These are phyloP conservation scores for Eremothecium sinecaudum DNA, from an alignment of 1,139 yeast species.

Conservation along the genomic window DNA sequence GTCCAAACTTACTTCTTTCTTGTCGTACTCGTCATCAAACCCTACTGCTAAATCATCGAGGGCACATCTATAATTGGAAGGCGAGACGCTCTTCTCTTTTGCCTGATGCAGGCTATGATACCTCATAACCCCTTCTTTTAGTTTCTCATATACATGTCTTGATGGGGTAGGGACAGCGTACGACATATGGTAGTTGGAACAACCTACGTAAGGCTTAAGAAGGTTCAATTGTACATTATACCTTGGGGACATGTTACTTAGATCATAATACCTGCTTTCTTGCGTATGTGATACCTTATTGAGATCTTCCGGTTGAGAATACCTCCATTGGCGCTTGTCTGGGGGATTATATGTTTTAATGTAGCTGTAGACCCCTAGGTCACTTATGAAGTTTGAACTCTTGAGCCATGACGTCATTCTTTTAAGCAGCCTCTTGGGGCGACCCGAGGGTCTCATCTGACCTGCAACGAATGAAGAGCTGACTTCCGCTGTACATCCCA, in stretches of 20 bases:
- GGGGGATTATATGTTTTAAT: too few relatives aligned
- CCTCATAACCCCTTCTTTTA: neutral
- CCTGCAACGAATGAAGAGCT: conserved; percentile 4
- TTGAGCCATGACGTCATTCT: conserved; percentile 2
- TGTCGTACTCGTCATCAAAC: too few relatives aligned
- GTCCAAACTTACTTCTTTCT: too few relatives aligned
- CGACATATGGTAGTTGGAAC: neutral
- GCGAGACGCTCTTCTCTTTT: neutral
- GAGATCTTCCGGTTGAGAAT: neutral
- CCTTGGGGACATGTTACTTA: neutral
- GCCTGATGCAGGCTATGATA: neutral
- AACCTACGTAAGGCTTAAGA: neutral
- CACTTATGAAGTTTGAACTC: neutral
- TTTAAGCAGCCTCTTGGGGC: conserved; percentile 1
- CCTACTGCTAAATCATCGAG: conserved; percentile 11
- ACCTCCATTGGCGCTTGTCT: neutral
- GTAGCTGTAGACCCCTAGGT: neutral
- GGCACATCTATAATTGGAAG: neutral
- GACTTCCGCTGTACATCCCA: neutral
- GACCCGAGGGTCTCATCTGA: conserved; percentile 2
- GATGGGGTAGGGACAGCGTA: conserved; percentile 1
- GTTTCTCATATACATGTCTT: conserved; percentile 1
- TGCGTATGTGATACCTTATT: neutral
- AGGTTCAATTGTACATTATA: conserved; percentile 1
- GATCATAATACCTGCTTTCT: neutral